These are phyloP conservation scores for Fusarium begoniae DNA, from an alignment of 2,329 filamentous ascomycete genomes.

Conservation along the genomic window DNA sequence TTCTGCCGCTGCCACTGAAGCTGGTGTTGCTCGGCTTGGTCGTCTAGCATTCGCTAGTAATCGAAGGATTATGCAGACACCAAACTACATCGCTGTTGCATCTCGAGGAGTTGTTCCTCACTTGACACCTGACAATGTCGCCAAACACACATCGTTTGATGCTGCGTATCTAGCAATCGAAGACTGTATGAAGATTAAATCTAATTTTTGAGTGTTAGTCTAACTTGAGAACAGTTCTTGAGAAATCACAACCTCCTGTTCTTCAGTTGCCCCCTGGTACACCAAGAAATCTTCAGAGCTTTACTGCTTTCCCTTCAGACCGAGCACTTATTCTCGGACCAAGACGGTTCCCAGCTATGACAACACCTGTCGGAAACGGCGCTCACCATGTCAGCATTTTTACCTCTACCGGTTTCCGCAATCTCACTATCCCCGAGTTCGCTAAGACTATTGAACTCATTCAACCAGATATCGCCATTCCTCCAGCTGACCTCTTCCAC, in stretches of 20 bases:
- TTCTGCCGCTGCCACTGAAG: slow-evolving; percentile 46
- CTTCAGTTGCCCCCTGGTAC: slow-evolving; percentile 53
- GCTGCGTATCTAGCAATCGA: slow-evolving; percentile 86
- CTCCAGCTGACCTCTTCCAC: slow-evolving; percentile 74
- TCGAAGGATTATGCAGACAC: slow-evolving; percentile 78
- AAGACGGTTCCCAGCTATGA: slow-evolving; percentile 79
- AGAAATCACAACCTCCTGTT: slow-evolving; percentile 61
- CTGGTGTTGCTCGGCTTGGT: slow-evolving; percentile 70
- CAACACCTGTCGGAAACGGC: slow-evolving; percentile 75
- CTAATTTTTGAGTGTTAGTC: not conserved
- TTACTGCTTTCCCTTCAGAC: slow-evolving; percentile 75
- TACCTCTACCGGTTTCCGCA: slow-evolving; percentile 86
- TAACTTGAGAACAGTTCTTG: slow-evolving; percentile 59
- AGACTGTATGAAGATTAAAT: slow-evolving; percentile 75
- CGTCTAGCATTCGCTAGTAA: slow-evolving; percentile 68
- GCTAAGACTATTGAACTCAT: slow-evolving; percentile 70
- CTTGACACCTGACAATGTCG: slow-evolving; percentile 84
- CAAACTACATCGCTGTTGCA: slow-evolving; percentile 80
- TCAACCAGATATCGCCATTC: slow-evolving; percentile 81
- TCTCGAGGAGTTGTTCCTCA: slow-evolving; percentile 90
- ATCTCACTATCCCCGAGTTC: slow-evolving; percentile 76
- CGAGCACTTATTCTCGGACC: slow-evolving; percentile 77
- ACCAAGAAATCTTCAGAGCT: slow-evolving; percentile 73
- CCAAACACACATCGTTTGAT: slow-evolving; percentile 69
- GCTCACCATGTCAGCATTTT: slow-evolving; percentile 77